Conservation (phyloP, 257 asterid species). For the Solanum etuberosum region DNA sequence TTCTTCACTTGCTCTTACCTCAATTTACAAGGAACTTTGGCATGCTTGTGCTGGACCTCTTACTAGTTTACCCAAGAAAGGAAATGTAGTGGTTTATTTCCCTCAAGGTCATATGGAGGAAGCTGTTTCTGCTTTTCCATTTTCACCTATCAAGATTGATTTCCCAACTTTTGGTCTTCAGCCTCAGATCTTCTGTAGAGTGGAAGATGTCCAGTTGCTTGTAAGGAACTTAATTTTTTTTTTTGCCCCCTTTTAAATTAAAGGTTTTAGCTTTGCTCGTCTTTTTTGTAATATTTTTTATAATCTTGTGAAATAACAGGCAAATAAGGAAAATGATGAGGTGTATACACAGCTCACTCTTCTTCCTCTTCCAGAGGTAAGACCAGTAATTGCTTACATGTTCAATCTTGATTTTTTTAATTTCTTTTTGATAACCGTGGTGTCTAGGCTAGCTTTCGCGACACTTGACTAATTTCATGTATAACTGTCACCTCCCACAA, state of each 20-base stretch:
- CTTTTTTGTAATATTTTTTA: not conserved
- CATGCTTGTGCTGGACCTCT: slow-evolving; percentile 97
- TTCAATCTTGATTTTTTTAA: not conserved
- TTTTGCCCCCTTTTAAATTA: not conserved
- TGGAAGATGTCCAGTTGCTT: slow-evolving; percentile 74
- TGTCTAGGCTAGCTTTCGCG: not conserved
- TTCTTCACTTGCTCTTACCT: slow-evolving; percentile 21
- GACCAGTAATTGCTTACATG: not conserved
- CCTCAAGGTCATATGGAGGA: slow-evolving; percentile 97
- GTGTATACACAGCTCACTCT: slow-evolving; percentile 82
- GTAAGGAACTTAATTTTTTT: slow-evolving; percentile 27
- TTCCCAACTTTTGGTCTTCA: slow-evolving; percentile 66
- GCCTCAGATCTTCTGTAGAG: slow-evolving; percentile 85
- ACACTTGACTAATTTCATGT: not conserved
- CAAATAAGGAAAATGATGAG: slow-evolving; percentile 96
- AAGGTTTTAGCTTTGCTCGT: not conserved
- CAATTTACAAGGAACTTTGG: slow-evolving; percentile 84
- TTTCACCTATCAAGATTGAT: slow-evolving; percentile 69
- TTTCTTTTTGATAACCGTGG: not conserved
- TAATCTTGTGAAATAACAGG: slow-evolving; percentile 37
- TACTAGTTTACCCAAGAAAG: slow-evolving; percentile 76
- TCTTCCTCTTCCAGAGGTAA: slow-evolving; percentile 78
- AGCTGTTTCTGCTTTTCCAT: slow-evolving; percentile 52
- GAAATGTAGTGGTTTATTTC: slow-evolving; percentile 79
- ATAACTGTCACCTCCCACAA: not conserved